These are phyloP conservation scores for Salix udensis DNA, from an alignment of 345 rosid species.

Conservation along the genomic window DNA sequence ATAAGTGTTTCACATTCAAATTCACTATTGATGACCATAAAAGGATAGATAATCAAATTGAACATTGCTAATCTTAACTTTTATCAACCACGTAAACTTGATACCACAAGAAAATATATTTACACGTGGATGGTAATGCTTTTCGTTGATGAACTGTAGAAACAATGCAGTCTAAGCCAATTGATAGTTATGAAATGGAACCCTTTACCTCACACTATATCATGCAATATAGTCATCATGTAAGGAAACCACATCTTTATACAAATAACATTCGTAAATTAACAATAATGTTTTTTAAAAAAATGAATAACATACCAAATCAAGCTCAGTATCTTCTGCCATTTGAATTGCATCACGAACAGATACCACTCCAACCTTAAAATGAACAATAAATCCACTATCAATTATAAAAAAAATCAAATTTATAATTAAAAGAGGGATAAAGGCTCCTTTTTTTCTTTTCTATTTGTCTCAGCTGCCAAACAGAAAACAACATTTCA, in stretches of 20 bases:
- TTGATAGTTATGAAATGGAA: neutral
- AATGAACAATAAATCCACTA: slow-evolving; percentile 8
- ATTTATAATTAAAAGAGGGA: slow-evolving; percentile 1
- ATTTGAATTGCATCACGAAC: slow-evolving; percentile 67
- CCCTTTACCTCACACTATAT: neutral
- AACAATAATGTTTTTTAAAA: neutral
- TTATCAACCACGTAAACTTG: neutral
- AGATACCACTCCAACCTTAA: slow-evolving; percentile 73
- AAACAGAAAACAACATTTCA: slow-evolving; percentile 9
- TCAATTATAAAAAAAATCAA: neutral
- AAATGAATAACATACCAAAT: slow-evolving; percentile 52
- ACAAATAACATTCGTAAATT: neutral
- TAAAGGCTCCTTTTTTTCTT: neutral
- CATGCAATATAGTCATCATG: neutral
- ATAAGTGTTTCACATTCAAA: neutral
- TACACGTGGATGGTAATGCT: neutral
- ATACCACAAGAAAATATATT: neutral
- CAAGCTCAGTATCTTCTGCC: slow-evolving; percentile 86
- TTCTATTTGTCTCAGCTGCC: neutral
- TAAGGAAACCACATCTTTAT: neutral
- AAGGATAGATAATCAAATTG: neutral
- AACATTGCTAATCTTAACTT: neutral
- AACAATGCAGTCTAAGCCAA: neutral
- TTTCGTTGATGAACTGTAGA: neutral
- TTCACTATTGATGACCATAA: neutral